A percentile compares a stretch with the other conserved stretches of the same genome.
phyloP scores from a whole-genome alignment of 331 rosid genomes.

The Saraca asoca region DNA sequence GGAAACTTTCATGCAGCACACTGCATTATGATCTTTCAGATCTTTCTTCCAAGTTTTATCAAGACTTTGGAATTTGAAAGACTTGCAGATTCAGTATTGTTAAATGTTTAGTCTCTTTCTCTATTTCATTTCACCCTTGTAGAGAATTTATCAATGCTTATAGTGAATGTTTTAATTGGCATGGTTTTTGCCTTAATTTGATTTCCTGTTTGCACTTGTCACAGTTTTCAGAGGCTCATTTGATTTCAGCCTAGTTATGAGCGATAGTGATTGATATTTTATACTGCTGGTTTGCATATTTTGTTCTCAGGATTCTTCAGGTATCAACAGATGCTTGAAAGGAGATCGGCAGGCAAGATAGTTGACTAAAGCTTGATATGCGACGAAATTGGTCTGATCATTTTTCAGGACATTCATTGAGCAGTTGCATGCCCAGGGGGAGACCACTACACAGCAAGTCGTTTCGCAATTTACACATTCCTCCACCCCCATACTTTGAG shows the following conservation, averaged over 20 bases:
- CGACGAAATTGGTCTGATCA: conserved; percentile 1
- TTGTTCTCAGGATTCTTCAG: conserved; percentile 11
- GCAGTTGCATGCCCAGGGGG: conserved; percentile 4
- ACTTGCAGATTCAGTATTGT: background rate
- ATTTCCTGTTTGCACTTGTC: background rate
- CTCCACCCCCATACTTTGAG: background rate
- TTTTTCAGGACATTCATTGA: background rate
- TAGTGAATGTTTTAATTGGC: too few species aligned
- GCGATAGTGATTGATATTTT: background rate
- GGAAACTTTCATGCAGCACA: conserved; percentile 18
- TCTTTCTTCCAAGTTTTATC: background rate
- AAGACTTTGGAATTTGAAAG: background rate
- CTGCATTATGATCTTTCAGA: conserved; percentile 3
- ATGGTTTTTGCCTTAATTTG: background rate
- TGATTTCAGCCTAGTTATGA: background rate
- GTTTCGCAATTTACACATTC: background rate
- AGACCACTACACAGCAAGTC: background rate
- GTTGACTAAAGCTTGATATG: background rate
- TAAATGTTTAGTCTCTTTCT: background rate
- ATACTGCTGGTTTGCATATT: background rate
- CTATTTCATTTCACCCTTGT: background rate
- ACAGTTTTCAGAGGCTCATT: background rate
- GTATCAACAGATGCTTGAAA: background rate
- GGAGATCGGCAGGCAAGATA: conserved; percentile 8
- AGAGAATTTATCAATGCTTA: too few species aligned